Percentiles rank a stretch among this genome's conserved stretches.
Conservation (phyloP, 352 stramenopile genomes). For the Elongisporangium senticosum region DNA sequence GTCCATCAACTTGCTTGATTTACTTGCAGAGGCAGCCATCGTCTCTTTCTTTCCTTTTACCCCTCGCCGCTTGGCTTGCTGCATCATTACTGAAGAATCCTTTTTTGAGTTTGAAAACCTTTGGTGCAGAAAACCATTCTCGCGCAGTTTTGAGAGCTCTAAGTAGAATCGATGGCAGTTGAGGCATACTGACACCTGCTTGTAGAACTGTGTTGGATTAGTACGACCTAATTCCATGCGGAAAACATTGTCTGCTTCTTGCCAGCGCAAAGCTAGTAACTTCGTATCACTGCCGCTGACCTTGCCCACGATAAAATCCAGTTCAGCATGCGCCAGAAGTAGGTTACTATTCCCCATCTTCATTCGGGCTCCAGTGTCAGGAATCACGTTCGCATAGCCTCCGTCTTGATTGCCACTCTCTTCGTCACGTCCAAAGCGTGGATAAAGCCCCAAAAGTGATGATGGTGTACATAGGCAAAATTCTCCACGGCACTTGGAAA, state of each 20-base stretch:
- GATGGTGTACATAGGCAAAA: slow-evolving; percentile 42
- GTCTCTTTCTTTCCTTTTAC: slow-evolving; percentile 1
- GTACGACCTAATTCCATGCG: slow-evolving; percentile 54
- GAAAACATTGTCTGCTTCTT: slow-evolving; percentile 57
- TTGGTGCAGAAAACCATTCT: slow-evolving; percentile 33
- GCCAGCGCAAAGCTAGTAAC: slow-evolving; percentile 39
- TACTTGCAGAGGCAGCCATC: neutral
- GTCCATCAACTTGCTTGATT: neutral
- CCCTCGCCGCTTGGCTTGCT: neutral
- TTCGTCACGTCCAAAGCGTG: neutral
- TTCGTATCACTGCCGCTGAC: neutral
- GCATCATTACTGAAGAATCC: neutral
- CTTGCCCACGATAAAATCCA: slow-evolving; percentile 35
- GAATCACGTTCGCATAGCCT: slow-evolving; percentile 12
- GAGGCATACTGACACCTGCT: slow-evolving; percentile 60
- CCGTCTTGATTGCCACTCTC: slow-evolving; percentile 5
- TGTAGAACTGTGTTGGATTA: slow-evolving; percentile 74
- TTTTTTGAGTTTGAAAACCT: neutral
- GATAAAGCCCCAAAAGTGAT: slow-evolving; percentile 33
- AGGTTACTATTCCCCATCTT: slow-evolving; percentile 78
- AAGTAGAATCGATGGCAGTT: slow-evolving; percentile 76
- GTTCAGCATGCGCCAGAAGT: slow-evolving; percentile 51
- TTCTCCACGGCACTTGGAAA: slow-evolving; percentile 52
- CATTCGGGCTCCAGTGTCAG: slow-evolving; percentile 46
- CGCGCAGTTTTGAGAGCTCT: slow-evolving; percentile 41